Evolutionary conservation across 306 rosid genomes (phyloP), one percentile per base, ranked within the genome.

Genomic region (Geum urbanum): DNA sequence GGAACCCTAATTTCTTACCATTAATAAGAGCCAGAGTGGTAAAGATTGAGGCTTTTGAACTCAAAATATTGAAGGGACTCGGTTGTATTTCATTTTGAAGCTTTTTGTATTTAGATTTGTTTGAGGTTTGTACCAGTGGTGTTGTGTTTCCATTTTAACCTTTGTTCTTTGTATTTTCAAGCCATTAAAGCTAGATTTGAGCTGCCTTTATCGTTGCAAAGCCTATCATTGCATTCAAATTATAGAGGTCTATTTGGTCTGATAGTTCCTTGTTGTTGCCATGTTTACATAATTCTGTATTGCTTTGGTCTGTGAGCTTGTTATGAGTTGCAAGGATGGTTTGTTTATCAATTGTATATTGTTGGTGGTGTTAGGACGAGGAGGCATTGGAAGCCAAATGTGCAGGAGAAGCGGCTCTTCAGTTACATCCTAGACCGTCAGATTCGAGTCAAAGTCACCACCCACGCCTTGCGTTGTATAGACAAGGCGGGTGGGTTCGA

Each of bases 401-500:
- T 91, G 62, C 99, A 94, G 83, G 92, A 80, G 60, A 94, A 94
- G 83, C 84, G 97, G 69, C 97, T 94, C 63, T 94, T 94, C 71
- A 94, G 98, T 71, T 94, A 94, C 75, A 77, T 87, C 64, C 82
- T 94, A 45, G 97, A 94, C 79, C 86, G 94, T 37, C 98, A 90
- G 18, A 83, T 94, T 77, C 84, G 96, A 56, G 89, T 88, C 6
- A 90, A 94, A 84, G 95, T 94, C 54, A 87, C 92, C 61, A 94
- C 97, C 19, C 97, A 94, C 6, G 96, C 98, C 66, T 86, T 94
- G 40, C 89, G 97, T 14, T 86, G 97, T 83, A 84, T 94, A 18
- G 98, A 90, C 89, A 94, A 94, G 80, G 94, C 83, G 6, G 98
- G 98, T 73, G 98, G 98, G 70, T 84, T 94, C 56, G 97, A 94